Percentiles rank a stretch among this genome's conserved stretches.
These are phyloP conservation scores for Astraeus odoratus DNA, from an alignment of 768 basidiomycete genomes.

Conservation along the genomic window DNA sequence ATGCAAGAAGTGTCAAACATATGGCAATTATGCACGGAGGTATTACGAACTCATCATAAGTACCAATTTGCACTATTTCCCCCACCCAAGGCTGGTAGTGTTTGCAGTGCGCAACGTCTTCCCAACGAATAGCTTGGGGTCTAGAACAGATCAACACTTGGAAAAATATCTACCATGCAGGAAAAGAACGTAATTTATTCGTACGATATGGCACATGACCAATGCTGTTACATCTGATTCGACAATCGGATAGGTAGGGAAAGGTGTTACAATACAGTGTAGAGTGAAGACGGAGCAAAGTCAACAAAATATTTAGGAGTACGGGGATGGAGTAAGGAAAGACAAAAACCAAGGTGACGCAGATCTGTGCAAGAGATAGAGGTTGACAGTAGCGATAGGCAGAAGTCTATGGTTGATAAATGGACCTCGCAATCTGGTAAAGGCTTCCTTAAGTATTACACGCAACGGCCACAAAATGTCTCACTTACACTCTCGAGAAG, in stretches of 20 bases:
- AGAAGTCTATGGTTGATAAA: slow-evolving; percentile 68
- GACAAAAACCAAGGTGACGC: slow-evolving; percentile 54
- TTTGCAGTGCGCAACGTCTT: no score
- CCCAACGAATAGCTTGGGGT: no score
- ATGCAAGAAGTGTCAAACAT: no score
- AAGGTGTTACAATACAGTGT: slow-evolving; percentile 82
- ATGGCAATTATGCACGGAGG: no score
- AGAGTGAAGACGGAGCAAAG: slow-evolving; percentile 22
- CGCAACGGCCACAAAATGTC: slow-evolving; percentile 1
- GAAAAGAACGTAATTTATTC: slow-evolving; percentile 1
- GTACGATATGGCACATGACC: slow-evolving; percentile 22
- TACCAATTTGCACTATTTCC: no score
- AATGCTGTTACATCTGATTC: slow-evolving; percentile 49
- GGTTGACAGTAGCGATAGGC: slow-evolving; percentile 46
- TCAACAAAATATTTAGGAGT: slow-evolving; percentile 11
- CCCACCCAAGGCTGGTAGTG: no score
- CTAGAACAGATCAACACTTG: slow-evolving; percentile 6
- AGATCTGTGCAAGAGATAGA: slow-evolving; percentile 81
- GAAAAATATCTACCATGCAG: not conserved
- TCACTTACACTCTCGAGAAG: slow-evolving; percentile 73
- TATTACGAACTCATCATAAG: no score
- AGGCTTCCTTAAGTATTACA: slow-evolving; percentile 6
- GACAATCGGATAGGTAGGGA: slow-evolving; percentile 48
- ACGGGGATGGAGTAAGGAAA: no score
- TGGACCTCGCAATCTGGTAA: slow-evolving; percentile 63